Conservation (phyloP, 225 moss, liverwort and hornwort species). For the Straminergon stramineum region DNA sequence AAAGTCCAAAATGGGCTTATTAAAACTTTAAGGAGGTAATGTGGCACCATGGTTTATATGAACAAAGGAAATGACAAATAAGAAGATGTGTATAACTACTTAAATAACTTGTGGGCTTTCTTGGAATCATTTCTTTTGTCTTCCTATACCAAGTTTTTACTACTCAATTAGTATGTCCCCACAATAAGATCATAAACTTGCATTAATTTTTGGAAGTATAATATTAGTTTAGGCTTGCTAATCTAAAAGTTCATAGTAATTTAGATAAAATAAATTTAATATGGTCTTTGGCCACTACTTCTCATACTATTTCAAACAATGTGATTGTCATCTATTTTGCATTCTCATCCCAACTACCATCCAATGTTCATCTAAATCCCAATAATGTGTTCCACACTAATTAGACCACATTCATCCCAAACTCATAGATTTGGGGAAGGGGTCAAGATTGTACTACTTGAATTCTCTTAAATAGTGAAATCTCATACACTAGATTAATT, state of each 20-base stretch:
- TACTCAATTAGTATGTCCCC: neutral
- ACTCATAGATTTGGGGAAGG: neutral
- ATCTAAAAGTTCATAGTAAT: neutral
- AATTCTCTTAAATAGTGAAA: neutral
- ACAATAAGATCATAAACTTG: neutral
- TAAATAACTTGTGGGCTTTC: neutral
- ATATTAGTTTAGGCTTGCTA: neutral
- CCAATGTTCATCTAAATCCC: neutral
- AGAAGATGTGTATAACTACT: neutral
- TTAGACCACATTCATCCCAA: neutral
- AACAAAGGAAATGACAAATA: neutral
- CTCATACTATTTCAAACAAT: neutral
- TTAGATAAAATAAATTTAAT: too few relatives aligned
- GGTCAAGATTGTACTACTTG: neutral
- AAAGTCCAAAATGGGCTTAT: accelerated
- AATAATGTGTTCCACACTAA: too few relatives aligned
- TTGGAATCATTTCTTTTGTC: neutral
- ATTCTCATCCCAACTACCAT: neutral
- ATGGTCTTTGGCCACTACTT: neutral
- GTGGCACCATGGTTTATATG: neutral
- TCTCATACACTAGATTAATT: accelerated
- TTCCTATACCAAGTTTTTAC: neutral
- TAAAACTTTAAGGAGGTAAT: neutral
- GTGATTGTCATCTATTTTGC: neutral
- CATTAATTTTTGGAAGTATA: too few relatives aligned